phyloP scores from a whole-genome alignment of 2,329 filamentous ascomycete genomes.

The Colletotrichum endophyticum region DNA sequence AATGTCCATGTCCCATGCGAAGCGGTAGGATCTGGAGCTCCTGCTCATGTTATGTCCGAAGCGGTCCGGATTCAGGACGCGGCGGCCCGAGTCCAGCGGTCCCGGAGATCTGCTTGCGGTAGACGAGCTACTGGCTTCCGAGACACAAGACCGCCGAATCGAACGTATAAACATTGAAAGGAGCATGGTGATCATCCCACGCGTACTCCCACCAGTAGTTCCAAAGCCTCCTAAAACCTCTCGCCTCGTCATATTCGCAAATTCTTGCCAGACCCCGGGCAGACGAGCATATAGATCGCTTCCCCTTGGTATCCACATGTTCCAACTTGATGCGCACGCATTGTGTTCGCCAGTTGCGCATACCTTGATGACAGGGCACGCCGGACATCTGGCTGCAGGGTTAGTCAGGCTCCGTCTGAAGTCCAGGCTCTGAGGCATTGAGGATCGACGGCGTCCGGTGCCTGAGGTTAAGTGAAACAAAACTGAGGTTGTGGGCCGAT shows the following conservation, averaged over 20 bases:
- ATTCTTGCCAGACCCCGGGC: not conserved
- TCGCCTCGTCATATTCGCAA: not conserved
- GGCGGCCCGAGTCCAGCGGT: not conserved
- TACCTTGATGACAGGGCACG: not conserved
- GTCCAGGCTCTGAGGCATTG: conserved; percentile 11
- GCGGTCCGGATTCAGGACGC: not conserved
- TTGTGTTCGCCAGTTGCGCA: not conserved
- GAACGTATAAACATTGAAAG: not conserved
- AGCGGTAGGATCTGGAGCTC: not conserved
- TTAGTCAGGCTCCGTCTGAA: conserved; percentile 1
- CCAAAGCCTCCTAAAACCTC: not conserved
- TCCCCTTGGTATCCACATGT: not conserved
- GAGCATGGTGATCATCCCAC: not conserved
- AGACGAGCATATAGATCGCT: not conserved
- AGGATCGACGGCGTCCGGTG: not conserved
- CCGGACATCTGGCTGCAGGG: not conserved
- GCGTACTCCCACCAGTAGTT: not conserved
- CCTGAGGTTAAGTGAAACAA: conserved; percentile 20
- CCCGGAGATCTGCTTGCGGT: not conserved
- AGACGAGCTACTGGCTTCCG: not conserved
- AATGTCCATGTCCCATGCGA: not conserved
- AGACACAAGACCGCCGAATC: not conserved
- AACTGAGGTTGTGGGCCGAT: conserved; percentile 10
- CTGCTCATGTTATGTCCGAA: not conserved
- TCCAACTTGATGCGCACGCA: not conserved